Conservation (phyloP, 2,329 filamentous ascomycete genomes). For the Pseudogymnoascus pannorum region DNA sequence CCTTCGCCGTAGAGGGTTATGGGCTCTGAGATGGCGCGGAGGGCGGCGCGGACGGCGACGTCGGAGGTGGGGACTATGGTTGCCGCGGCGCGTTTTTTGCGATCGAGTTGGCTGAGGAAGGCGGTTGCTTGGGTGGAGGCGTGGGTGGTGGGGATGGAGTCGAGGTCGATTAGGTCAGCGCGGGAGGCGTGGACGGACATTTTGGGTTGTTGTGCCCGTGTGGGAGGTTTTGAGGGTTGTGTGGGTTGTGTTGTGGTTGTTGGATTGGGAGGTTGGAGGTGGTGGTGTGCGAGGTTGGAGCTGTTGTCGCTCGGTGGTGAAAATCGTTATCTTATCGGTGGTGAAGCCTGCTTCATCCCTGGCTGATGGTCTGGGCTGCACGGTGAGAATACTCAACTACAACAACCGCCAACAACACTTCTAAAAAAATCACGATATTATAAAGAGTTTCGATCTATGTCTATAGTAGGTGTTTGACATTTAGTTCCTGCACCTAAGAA, state of each 20-base stretch:
- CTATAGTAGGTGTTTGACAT: not conserved
- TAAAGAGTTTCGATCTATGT: not conserved
- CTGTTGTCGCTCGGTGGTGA: not conserved
- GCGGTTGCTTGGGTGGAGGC: conserved; percentile 26
- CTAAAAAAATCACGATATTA: not conserved
- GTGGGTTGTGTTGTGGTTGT: not conserved
- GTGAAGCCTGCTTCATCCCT: not conserved
- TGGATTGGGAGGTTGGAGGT: not conserved
- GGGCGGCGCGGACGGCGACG: conserved; percentile 67
- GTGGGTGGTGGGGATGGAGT: conserved; percentile 4
- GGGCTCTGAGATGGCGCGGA: conserved; percentile 85
- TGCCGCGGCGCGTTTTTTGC: conserved; percentile 80
- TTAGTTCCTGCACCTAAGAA: not conserved
- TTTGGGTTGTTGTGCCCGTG: not conserved
- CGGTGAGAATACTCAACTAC: not conserved
- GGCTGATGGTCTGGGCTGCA: not conserved
- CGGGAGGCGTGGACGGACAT: conserved; percentile 9
- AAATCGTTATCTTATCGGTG: conserved; percentile 1
- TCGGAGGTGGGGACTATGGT: conserved; percentile 94
- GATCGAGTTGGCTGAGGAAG: conserved; percentile 63
- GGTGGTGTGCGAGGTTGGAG: not conserved
- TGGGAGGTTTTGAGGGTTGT: not conserved
- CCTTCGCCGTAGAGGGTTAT: conserved; percentile 93
- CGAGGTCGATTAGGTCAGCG: not conserved
- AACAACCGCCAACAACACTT: not conserved